Evolutionary conservation across 2,329 filamentous ascomycete species (phyloP), one percentile per base, ranked within the genome.

Genomic region (Niveomyces coronatus): DNA sequence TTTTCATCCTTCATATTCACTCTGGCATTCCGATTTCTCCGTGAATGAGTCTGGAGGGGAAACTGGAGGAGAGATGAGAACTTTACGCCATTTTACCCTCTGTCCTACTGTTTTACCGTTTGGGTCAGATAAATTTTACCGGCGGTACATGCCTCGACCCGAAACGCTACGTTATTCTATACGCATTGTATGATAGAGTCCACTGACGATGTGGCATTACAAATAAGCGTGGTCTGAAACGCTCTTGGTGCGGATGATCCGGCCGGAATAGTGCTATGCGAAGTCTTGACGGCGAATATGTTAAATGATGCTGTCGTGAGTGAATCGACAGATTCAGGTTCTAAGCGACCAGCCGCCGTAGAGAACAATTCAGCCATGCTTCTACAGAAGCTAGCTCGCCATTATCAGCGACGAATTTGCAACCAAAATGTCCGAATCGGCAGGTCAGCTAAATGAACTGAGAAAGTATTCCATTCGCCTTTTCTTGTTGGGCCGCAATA

Each of bases 1-100:
- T 49, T 40, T n/a, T 35, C 57, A 65, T 70, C 68, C 67, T 70
- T 65, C 73, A 70, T 73, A 82, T 82, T 80, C 76, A 82, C 76
- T 81, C 76, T 73, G 70, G 65, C 61, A 64, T 71, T 67, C 64
- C n/a, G n/a, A 61, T 35, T 64, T 55, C 58, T 60, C 62, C 56
- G 63, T 65, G 71, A 65, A 69, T 66, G 64, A 54, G 45, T 47
- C 58, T 66, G 70, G 77, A 81, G 76, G 78, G 78, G 78, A 82
- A 82, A 81, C 64, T 71, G 76, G 70, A 75, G 75, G 76, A 76
- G 53, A 82, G 76, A 79, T 50, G 40, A 57, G 18, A 11, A 17
- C 16, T 28, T n/a, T n/a, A n/a, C 64, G 61, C 56, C 57, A 59
- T 60, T 66, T 70, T 70, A 68, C 67, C 65, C 58, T 67, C 59